phyloP scores from a whole-genome alignment of 352 stramenopile genomes.

The Plasmopara halstedii region DNA sequence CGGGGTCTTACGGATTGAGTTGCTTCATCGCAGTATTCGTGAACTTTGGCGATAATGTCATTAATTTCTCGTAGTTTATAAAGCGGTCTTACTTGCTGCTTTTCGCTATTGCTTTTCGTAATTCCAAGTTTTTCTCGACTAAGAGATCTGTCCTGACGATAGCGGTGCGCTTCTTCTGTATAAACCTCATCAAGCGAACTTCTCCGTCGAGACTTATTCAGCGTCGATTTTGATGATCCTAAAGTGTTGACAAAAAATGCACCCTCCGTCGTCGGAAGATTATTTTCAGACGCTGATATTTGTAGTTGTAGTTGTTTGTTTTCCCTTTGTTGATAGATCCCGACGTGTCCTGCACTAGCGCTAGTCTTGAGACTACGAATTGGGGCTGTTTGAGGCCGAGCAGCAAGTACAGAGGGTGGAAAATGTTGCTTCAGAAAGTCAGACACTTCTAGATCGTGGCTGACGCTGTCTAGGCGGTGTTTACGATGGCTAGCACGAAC shows the following conservation, averaged over 20 bases:
- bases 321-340: constrained; percentile 1
- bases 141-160: constrained; percentile 13
- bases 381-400: constrained; percentile 45
- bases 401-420: constrained; percentile 16
- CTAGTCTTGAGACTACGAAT: constrained; percentile 3
- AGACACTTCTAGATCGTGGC: constrained; percentile 22
- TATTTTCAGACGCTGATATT: constrained; percentile 9
- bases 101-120: constrained; percentile 1
- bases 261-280: constrained; percentile 2
- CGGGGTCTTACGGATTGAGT: constrained; percentile 6
- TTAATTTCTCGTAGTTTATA: constrained; percentile 60
- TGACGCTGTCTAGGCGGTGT: constrained; percentile 3
- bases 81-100: constrained; percentile 14
- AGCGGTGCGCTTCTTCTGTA: constrained; percentile 37
- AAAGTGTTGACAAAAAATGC: no score
- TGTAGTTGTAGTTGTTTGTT: neutral
- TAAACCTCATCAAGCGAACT: constrained; percentile 45
- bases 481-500: constrained; percentile 5
- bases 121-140: constrained; percentile 2
- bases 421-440: constrained; percentile 50
- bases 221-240: no score
- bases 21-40: constrained; percentile 22
- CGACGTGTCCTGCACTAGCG: constrained; percentile 3
- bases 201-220: constrained; percentile 8
- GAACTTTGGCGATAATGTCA: constrained; percentile 42